Percentiles rank a stretch among this genome's conserved stretches.
phyloP scores from a whole-genome alignment of 768 basidiomycete genomes.

The Boletus sp. region DNA sequence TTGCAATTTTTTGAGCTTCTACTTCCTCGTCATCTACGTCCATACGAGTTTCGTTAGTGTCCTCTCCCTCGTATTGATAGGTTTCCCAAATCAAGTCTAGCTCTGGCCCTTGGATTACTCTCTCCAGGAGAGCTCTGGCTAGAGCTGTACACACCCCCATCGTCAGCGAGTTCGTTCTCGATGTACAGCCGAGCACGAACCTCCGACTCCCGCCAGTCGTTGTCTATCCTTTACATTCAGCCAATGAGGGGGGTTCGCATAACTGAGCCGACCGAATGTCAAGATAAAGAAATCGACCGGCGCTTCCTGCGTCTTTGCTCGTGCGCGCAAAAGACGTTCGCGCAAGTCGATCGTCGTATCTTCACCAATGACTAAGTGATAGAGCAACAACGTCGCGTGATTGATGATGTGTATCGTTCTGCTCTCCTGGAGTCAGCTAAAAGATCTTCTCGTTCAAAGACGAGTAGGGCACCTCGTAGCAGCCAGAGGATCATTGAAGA shows the following conservation, averaged over 20 bases:
- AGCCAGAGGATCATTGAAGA: slow-evolving; percentile 37
- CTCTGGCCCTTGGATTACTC: slow-evolving; percentile 72
- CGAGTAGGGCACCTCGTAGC: slow-evolving; percentile 22
- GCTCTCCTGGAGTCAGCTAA: slow-evolving; percentile 3
- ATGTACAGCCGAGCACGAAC: slow-evolving; percentile 34
- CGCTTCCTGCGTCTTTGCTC: slow-evolving; percentile 56
- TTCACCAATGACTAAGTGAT: slow-evolving; percentile 57
- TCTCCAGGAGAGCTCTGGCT: slow-evolving; percentile 59
- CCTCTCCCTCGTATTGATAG: slow-evolving; percentile 49
- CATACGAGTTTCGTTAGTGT: slow-evolving; percentile 34
- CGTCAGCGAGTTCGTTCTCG: slow-evolving; percentile 1
- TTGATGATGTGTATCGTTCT: slow-evolving; percentile 54
- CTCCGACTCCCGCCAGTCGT: slow-evolving; percentile 46
- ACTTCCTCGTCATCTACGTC: slow-evolving; percentile 64
- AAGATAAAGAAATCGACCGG: slow-evolving; percentile 70
- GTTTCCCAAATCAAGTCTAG: slow-evolving; percentile 63
- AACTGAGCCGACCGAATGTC: slow-evolving; percentile 74
- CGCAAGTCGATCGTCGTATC: slow-evolving; percentile 52
- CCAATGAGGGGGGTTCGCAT: slow-evolving; percentile 65
- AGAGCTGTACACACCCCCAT: slow-evolving; percentile 44
- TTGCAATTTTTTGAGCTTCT: slow-evolving; percentile 29
- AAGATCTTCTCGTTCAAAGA: background rate
- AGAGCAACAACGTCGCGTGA: slow-evolving; percentile 57
- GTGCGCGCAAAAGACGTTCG: slow-evolving; percentile 54
- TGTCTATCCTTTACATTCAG: slow-evolving; percentile 38